Conservation (phyloP, 306 rosid genomes). For the Trifolium subterraneum region DNA sequence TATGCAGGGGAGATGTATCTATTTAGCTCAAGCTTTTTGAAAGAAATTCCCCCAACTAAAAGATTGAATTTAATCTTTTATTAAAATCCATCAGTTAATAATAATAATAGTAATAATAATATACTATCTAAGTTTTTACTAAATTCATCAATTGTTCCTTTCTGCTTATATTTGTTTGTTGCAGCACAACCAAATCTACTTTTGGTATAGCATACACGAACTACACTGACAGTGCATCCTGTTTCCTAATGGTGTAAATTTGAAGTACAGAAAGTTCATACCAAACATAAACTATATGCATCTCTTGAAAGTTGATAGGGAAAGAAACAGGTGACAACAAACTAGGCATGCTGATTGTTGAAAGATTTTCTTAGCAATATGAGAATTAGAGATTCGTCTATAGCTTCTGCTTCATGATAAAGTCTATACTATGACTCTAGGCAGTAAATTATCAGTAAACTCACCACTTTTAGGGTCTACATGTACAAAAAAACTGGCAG, state of each 20-base stretch:
- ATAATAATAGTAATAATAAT: too few relatives aligned
- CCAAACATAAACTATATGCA: constrained; percentile 18
- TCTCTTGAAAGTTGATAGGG: constrained; percentile 20
- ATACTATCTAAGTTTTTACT: constrained; percentile 1
- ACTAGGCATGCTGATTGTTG: constrained; percentile 25
- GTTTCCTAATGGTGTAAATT: constrained; percentile 15
- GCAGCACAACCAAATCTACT: neutral
- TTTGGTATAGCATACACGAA: neutral
- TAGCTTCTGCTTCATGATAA: constrained; percentile 31
- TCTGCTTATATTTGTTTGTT: neutral
- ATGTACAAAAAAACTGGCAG: constrained; percentile 91
- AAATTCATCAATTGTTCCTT: neutral
- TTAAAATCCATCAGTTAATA: too few relatives aligned
- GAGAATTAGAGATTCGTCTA: constrained; percentile 10
- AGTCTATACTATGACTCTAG: constrained; percentile 15
- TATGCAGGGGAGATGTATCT: neutral
- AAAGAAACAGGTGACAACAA: constrained; percentile 4
- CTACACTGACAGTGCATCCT: neutral
- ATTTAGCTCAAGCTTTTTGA: constrained; percentile 22
- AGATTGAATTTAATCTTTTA: neutral
- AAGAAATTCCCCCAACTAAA: constrained; percentile 17
- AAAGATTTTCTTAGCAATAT: constrained; percentile 16
- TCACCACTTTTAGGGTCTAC: constrained; percentile 84
- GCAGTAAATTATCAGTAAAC: constrained; percentile 44
- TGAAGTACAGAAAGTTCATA: constrained; percentile 14